These are phyloP conservation scores for Elsinoe batatas DNA, from an alignment of 2,329 filamentous ascomycete genomes.

Conservation along the genomic window DNA sequence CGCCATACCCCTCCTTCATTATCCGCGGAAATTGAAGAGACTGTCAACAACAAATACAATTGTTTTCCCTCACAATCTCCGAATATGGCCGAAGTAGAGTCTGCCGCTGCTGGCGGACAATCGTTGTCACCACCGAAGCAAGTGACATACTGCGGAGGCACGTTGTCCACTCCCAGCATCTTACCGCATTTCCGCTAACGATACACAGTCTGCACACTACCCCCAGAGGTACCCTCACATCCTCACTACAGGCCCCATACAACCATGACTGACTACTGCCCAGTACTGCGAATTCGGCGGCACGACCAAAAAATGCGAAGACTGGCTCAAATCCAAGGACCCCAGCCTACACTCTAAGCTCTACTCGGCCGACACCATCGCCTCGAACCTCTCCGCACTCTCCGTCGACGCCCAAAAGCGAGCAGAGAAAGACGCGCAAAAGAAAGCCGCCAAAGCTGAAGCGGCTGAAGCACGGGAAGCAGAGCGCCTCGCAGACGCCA, in stretches of 20 bases:
- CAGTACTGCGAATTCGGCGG: slow-evolving; percentile 99
- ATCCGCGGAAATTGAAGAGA: background rate
- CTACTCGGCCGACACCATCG: slow-evolving; percentile 68
- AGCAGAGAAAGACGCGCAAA: slow-evolving; percentile 89
- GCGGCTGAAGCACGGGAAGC: slow-evolving; percentile 74
- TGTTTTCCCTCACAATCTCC: no score
- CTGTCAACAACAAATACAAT: background rate
- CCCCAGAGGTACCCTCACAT: slow-evolving; percentile 50
- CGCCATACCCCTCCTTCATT: background rate
- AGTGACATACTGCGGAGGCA: slow-evolving; percentile 53
- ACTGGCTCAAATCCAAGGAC: slow-evolving; percentile 77
- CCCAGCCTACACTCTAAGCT: slow-evolving; percentile 64
- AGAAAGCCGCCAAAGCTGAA: slow-evolving; percentile 92
- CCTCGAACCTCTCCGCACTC: slow-evolving; percentile 74
- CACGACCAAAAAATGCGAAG: slow-evolving; percentile 90
- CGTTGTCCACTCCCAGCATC: slow-evolving; percentile 19
- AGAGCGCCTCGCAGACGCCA: slow-evolving; percentile 70
- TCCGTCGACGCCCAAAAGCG: slow-evolving; percentile 88
- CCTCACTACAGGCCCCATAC: background rate
- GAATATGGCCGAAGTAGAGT: slow-evolving; percentile 25
- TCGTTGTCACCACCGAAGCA: slow-evolving; percentile 36
- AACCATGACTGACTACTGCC: slow-evolving; percentile 14
- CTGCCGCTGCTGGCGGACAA: slow-evolving; percentile 12
- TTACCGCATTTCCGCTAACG: slow-evolving; percentile 19
- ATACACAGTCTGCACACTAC: slow-evolving; percentile 51